These are phyloP conservation scores for Diaporthe citriasiana DNA, from an alignment of 2,329 filamentous ascomycete genomes.

Conservation along the genomic window DNA sequence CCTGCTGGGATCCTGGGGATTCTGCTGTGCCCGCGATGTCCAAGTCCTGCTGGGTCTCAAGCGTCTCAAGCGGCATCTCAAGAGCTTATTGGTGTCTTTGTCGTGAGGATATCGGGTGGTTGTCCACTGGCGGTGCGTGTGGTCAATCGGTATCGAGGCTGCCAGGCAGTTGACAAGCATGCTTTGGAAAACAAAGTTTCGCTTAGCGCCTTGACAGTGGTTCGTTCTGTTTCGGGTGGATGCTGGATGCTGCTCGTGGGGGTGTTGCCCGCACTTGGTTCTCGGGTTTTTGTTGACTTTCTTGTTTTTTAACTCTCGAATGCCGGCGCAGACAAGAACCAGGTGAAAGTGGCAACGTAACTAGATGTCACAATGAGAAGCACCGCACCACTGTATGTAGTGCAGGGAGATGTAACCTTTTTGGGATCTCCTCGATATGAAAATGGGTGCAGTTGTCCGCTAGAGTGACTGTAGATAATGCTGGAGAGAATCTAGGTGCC, in stretches of 20 bases:
- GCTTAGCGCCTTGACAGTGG: not conserved
- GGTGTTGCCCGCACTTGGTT: not conserved
- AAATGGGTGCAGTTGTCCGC: not conserved
- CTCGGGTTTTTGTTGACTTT: not conserved
- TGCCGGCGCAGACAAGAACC: not conserved
- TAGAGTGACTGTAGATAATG: not conserved
- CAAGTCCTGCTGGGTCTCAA: not conserved
- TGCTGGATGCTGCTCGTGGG: constrained; percentile 1
- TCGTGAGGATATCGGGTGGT: not conserved
- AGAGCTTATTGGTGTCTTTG: not conserved
- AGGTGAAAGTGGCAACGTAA: not conserved
- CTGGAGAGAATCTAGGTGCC: not conserved
- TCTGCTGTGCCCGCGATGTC: not conserved
- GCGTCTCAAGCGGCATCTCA: not conserved
- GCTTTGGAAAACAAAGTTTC: constrained; percentile 1
- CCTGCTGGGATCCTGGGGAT: not conserved
- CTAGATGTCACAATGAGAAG: not conserved
- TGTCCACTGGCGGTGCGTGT: not conserved
- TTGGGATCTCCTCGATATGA: not conserved
- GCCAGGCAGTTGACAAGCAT: not conserved
- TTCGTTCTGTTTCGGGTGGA: not conserved
- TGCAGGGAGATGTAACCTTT: too few relatives aligned
- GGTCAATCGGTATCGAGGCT: not conserved
- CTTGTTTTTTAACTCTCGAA: too few relatives aligned
- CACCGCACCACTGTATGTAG: not conserved